These are phyloP conservation scores for Pichia cactophila DNA, from an alignment of 1,139 yeast genomes.

Conservation along the genomic window DNA sequence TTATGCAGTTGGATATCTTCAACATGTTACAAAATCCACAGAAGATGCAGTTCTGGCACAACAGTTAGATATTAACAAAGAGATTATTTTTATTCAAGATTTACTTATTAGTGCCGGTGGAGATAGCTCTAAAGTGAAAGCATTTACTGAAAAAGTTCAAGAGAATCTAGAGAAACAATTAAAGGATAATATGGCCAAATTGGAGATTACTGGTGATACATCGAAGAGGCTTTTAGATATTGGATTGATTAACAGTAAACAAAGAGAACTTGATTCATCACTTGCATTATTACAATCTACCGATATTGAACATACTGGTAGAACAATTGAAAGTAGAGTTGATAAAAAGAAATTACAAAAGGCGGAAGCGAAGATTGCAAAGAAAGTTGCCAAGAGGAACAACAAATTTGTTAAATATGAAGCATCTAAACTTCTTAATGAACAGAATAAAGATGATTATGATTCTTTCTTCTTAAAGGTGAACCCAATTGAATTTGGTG, in stretches of 20 bases:
- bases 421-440: conserved; percentile 78
- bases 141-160: conserved; percentile 39
- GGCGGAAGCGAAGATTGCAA: conserved; percentile 94
- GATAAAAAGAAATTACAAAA: conserved; percentile 94
- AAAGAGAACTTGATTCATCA: conserved; percentile 66
- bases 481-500: conserved; percentile 87
- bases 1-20: conserved; percentile 84
- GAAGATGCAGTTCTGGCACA: conserved; percentile 79
- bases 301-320: conserved; percentile 86
- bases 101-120: conserved; percentile 82
- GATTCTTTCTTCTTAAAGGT: conserved; percentile 92
- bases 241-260: conserved; percentile 56
- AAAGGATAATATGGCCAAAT: conserved; percentile 62
- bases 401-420: conserved; percentile 84
- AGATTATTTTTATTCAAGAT: conserved; percentile 56
- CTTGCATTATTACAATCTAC: conserved; percentile 68
- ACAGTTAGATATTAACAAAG: conserved; percentile 57
- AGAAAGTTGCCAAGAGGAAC: conserved; percentile 90
- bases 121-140: conserved; percentile 40
- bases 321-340: conserved; percentile 88
- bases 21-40: conserved; percentile 66
- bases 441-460: conserved; percentile 60
- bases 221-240: conserved; percentile 74
- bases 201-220: conserved; percentile 63
- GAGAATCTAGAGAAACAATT: conserved; percentile 49